Conservation (phyloP, 148 eudicot genomes). For the Oxyria digyna region DNA sequence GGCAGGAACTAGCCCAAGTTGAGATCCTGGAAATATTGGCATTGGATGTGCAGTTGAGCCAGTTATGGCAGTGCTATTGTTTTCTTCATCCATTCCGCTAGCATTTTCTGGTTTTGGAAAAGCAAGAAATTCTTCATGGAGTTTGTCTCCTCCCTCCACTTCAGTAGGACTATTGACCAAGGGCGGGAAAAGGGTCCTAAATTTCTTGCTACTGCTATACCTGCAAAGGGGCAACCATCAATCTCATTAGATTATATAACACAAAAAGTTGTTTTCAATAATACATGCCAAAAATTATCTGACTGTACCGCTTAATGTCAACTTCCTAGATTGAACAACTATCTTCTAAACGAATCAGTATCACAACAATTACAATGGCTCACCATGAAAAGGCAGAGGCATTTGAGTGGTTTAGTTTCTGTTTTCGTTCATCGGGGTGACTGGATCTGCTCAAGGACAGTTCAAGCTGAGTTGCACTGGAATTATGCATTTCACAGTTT, state of each 20-base stretch:
- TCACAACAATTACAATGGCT: slow-evolving; percentile 1
- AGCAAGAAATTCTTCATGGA: background rate
- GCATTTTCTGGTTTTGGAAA: slow-evolving; percentile 8
- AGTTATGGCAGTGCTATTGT: slow-evolving; percentile 7
- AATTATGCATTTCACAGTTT: slow-evolving; percentile 9
- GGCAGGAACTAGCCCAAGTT: slow-evolving; percentile 11
- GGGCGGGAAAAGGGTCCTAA: slow-evolving; percentile 11
- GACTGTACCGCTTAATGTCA: background rate
- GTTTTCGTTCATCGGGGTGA: slow-evolving; percentile 19
- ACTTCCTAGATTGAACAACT: background rate
- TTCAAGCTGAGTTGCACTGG: slow-evolving; percentile 22
- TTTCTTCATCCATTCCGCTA: slow-evolving; percentile 6
- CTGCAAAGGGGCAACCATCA: slow-evolving; percentile 14
- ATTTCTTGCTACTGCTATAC: slow-evolving; percentile 26
- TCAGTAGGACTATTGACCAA: slow-evolving; percentile 10
- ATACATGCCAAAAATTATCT: background rate
- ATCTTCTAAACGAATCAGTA: background rate
- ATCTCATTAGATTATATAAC: too few relatives aligned
- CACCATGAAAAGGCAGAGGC: slow-evolving; percentile 39
- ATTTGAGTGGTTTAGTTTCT: slow-evolving; percentile 21
- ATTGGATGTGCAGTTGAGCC: slow-evolving; percentile 13
- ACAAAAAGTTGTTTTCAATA: background rate
- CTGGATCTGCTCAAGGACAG: slow-evolving; percentile 24
- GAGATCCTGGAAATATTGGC: slow-evolving; percentile 12
- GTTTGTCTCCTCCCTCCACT: slow-evolving; percentile 9